Base-by-base conservation (phyloP, 257 asterid genomes). In the Nicotiana attenuata region DNA sequence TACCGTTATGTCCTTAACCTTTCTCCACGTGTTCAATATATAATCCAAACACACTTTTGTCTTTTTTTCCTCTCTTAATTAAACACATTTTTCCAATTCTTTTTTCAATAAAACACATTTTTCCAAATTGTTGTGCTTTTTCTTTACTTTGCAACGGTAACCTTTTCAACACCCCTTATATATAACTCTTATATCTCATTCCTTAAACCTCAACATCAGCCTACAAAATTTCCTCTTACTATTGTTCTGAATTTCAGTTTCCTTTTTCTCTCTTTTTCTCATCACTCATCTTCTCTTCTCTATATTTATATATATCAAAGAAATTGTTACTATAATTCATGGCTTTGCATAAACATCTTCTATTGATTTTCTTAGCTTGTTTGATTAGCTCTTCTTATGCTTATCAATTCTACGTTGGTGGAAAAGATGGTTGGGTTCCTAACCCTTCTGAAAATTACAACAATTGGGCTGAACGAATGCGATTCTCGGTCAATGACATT, bases 401-500 rank as follows among this genome's bases (percentile, higher is more conserved):
- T 13, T 85, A 73, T 63, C 90, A 89, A 38, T 87, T 92, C 65
- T 24, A 31, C 2, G 94, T 89, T 10, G 98, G 98, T 11, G 93
- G 97, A 4, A 83, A 59, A 63, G 86, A 80, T 57, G 97, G 96
- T 20, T 94, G 98, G 97, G 88, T 83, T 7, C 41, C 81, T 13
- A 87, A 90, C 78, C 97, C 97, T 28, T 82, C 84, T 15, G 93
- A 92, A 78, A 83, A 81, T 41, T 94, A 92, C 84, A 87, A 79
- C 22, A 78, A 68, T 10, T 94, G 98, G 98, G 95, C 97, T 71
- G 84, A 69, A 76, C 86, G 94, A 79, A 15, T 87, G 90, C 85
- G 98, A 64, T 94, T 91, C 61, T 93, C 87, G 84, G 92, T 92
- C 52, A 92, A 94, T 31, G 97, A 92, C 82, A 90, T 97, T 33